These are phyloP conservation scores for Grigorovia transvaalensis DNA, from an alignment of 805 yeast genomes.

Conservation along the genomic window DNA sequence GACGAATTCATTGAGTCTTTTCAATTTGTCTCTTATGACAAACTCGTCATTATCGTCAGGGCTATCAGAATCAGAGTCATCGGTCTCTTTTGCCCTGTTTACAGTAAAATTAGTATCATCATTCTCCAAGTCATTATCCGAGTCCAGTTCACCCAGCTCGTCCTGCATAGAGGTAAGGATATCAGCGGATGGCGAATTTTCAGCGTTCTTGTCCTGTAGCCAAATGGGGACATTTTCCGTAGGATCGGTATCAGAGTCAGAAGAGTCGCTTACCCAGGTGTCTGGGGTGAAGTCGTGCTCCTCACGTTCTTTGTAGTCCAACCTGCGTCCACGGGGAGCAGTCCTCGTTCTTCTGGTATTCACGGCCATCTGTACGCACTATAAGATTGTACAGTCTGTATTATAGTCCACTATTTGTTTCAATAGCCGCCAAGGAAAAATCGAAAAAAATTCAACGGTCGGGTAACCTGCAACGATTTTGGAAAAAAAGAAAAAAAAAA, in stretches of 20 bases:
- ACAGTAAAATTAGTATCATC: too few relatives aligned
- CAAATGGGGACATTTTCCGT: conserved; percentile 15
- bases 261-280: conserved; percentile 6
- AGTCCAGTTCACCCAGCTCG: background rate
- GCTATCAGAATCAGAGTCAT: conserved; percentile 8
- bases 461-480: too few relatives aligned
- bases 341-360: background rate
- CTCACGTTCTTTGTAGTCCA: conserved; percentile 20
- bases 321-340: background rate
- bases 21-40: conserved; percentile 48
- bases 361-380: too few relatives aligned
- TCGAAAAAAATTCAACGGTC: too few relatives aligned
- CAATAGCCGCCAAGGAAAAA: too few relatives aligned
- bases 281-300: conserved; percentile 23
- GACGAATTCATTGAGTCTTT: conserved; percentile 63
- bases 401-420: too few relatives aligned
- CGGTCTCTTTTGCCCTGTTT: conserved; percentile 6
- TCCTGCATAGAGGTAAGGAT: background rate
- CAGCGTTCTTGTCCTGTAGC: conserved; percentile 12
- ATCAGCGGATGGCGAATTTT: background rate
- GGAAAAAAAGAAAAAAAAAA: too few relatives aligned
- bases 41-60: conserved; percentile 30
- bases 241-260: conserved; percentile 1
- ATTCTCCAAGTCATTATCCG: background rate
- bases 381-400: too few relatives aligned